Evolutionary conservation across 2,329 filamentous ascomycete genomes (phyloP).

Genomic region (Fusarium sacchari): DNA sequence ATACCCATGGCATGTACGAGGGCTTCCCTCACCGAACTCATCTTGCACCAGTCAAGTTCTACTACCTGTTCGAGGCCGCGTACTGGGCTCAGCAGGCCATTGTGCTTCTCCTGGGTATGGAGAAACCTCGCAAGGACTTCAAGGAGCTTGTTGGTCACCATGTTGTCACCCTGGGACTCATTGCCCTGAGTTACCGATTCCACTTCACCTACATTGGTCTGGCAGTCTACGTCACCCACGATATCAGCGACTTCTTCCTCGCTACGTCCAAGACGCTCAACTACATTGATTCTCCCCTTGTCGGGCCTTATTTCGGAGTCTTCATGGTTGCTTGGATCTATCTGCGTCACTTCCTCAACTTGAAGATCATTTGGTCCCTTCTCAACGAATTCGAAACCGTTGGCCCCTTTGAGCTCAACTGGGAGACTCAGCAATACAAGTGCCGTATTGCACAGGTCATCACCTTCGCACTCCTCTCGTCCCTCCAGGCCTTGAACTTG

Average conservation of each 20-base stretch:
- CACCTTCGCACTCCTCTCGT: constrained; percentile 70
- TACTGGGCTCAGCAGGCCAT: constrained; percentile 97
- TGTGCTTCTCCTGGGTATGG: constrained; percentile 84
- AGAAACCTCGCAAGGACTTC: constrained; percentile 95
- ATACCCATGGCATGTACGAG: constrained; percentile 90
- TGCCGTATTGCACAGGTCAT: constrained; percentile 76
- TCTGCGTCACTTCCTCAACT: constrained; percentile 85
- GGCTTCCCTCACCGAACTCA: constrained; percentile 85
- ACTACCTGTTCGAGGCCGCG: constrained; percentile 92
- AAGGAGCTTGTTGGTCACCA: constrained; percentile 93
- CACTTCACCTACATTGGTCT: constrained; percentile 97
- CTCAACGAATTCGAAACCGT: constrained; percentile 80
- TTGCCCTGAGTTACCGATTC: constrained; percentile 89
- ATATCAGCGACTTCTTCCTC: constrained; percentile 95
- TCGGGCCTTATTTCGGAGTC: constrained; percentile 83
- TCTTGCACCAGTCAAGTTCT: constrained; percentile 87
- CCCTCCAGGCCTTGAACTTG: constrained; percentile 78
- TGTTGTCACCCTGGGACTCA: constrained; percentile 86
- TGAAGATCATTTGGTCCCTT: constrained; percentile 78
- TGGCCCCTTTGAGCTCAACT: constrained; percentile 79
- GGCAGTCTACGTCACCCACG: constrained; percentile 93
- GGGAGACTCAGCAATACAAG: constrained; percentile 82
- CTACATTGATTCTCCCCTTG: constrained; percentile 83
- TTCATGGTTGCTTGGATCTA: constrained; percentile 91
- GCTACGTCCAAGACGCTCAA: constrained; percentile 93